Base-by-base conservation (phyloP, 768 basidiomycete genomes). In the Agrocybe praecox region DNA sequence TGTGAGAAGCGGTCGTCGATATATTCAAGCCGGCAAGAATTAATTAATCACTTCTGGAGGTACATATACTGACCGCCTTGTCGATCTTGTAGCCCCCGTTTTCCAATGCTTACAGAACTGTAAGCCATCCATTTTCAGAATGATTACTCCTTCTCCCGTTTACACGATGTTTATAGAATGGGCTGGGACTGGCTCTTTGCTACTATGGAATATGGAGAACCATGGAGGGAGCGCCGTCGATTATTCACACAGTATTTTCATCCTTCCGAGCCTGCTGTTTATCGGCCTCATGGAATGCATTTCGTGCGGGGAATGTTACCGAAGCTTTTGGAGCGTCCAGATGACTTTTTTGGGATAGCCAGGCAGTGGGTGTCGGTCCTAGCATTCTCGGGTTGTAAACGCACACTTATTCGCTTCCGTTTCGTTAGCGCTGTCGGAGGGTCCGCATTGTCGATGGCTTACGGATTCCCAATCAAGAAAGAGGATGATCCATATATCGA, bases 401-500 rank as follows among this genome's bases (percentile, higher is more conserved):
- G n/a, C n/a, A n/a, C n/a, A n/a, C n/a, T n/a, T n/a, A n/a, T n/a
- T n/a, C n/a, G n/a, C n/a, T n/a, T n/a, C n/a, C n/a, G n/a, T n/a
- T n/a, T n/a, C n/a, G 23, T 18, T 42, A 82, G 80, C 43, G 69
- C 76, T 61, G 67, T 76, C 1, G 79, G 74, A 9, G 67, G 71
- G 15, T 65, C 74, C n/a, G 65, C 77, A 11, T 65, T 83, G 47
- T 72, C 72, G 0, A 56, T 81, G 12, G 75, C 78, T 0, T 83
- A 84, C 58, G 84, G 83, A 2, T 70, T 83, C 18, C 63, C 76
- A 10, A 69, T 77, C 7, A 57, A 70, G 33, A 67, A 74, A 0
- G 45, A 62, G 11, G 62, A 77, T 52, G 83, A 84, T 58, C 77
- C 80, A 2, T 77, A 75, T 59, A 69, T 85, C 29, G 59, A 64